phyloP scores from a whole-genome alignment of 169 alveolate genomes.

The Cyclospora cayetanensis region DNA sequence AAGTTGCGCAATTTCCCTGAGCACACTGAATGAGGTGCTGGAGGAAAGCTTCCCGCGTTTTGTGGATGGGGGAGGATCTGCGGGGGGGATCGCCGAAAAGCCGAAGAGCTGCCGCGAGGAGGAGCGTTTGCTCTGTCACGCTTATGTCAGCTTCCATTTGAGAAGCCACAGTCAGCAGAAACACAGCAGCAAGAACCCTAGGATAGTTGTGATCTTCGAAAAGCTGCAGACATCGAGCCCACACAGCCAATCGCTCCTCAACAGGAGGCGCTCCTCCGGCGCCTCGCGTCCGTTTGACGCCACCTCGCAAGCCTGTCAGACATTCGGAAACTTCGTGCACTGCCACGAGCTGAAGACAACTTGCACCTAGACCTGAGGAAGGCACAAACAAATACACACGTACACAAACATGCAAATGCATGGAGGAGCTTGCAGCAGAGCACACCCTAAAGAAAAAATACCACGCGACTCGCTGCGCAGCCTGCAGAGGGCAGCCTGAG shows the following conservation, averaged over 20 bases:
- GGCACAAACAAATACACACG: too few species aligned
- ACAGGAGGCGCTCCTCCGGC: background rate
- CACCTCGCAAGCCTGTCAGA: slow-evolving; percentile 19
- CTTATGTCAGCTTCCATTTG: slow-evolving; percentile 56
- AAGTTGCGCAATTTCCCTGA: slow-evolving; percentile 1
- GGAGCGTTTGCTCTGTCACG: slow-evolving; percentile 54
- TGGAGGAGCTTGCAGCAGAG: too few species aligned
- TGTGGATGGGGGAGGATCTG: background rate
- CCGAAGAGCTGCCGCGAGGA: slow-evolving; percentile 62
- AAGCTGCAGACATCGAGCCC: slow-evolving; percentile 37
- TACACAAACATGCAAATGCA: too few species aligned
- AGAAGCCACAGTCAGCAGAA: slow-evolving; percentile 23
- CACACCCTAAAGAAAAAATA: too few species aligned
- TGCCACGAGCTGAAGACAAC: slow-evolving; percentile 40
- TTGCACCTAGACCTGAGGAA: slow-evolving; percentile 24
- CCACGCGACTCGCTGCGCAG: too few species aligned
- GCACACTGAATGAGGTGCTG: slow-evolving; percentile 51
- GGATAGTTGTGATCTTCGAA: slow-evolving; percentile 50
- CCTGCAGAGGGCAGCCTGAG: too few species aligned
- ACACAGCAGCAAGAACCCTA: slow-evolving; percentile 54
- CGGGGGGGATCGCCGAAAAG: slow-evolving; percentile 33
- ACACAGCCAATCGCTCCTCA: slow-evolving; percentile 29
- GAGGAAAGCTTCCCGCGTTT: slow-evolving; percentile 15
- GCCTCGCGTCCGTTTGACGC: background rate
- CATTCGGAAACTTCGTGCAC: slow-evolving; percentile 27